A percentile compares a stretch with the other conserved stretches of the same genome.
phyloP scores from a whole-genome alignment of 176 grass and related monocot species.

The Phragmites australis region DNA sequence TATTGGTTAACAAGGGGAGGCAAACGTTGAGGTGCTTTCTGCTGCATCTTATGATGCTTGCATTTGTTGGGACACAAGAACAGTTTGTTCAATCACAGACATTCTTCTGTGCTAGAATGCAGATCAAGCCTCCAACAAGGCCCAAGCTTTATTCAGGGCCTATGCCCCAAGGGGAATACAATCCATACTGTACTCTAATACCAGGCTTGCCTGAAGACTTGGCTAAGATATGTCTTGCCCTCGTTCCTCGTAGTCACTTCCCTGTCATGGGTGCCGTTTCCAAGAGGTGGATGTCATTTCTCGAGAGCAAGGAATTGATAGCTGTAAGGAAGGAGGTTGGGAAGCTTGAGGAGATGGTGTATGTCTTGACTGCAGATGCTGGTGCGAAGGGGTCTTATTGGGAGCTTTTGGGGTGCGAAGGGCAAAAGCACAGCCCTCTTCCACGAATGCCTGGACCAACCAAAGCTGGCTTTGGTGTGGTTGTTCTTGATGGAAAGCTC shows the following conservation, averaged over 20 bases:
- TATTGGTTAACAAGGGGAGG: constrained; percentile 37
- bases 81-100: constrained; percentile 38
- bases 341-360: constrained; percentile 76
- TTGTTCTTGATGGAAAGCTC: constrained; percentile 76
- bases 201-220: constrained; percentile 92
- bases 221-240: constrained; percentile 77
- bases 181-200: constrained; percentile 55
- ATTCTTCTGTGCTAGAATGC: constrained; percentile 40
- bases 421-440: constrained; percentile 58
- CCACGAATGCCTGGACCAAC: constrained; percentile 71
- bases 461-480: constrained; percentile 73
- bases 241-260: constrained; percentile 62
- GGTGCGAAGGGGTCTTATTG: constrained; percentile 62
- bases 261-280: constrained; percentile 76
- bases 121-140: constrained; percentile 36
- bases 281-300: constrained; percentile 83
- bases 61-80: constrained; percentile 28
- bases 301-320: constrained; percentile 84
- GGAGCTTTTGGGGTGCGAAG: constrained; percentile 55
- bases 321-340: constrained; percentile 66
- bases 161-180: constrained; percentile 20
- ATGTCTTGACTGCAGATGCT: constrained; percentile 59
- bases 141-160: constrained; percentile 48
- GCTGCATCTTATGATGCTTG: constrained; percentile 48
- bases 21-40: constrained; percentile 36